These are phyloP conservation scores for Chytriomyces sp. DNA, from an alignment of 192 early-diverging fungal species.

Conservation along the genomic window DNA sequence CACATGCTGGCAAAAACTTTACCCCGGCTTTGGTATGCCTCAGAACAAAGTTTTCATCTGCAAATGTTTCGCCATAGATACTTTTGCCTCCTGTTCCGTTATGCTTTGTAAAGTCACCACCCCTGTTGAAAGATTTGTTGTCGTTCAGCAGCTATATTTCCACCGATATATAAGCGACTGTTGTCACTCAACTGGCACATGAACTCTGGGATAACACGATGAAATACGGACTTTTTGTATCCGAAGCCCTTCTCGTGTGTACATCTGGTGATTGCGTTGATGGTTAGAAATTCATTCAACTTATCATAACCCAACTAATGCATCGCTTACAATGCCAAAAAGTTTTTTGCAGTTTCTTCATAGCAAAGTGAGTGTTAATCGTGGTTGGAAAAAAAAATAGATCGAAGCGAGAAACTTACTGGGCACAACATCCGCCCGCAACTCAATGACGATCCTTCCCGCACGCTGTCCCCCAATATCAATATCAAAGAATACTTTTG, in stretches of 20 bases:
- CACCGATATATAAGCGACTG: background rate
- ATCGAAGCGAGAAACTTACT: conserved; percentile 41
- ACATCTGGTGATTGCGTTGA: conserved; percentile 95
- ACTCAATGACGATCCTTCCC: conserved; percentile 65
- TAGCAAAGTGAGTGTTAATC: background rate
- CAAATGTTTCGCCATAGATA: conserved; percentile 84
- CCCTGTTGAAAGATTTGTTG: conserved; percentile 45
- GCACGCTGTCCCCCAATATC: conserved; percentile 53
- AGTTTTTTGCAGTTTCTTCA: conserved; percentile 84
- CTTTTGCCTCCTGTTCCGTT: conserved; percentile 91
- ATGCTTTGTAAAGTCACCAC: conserved; percentile 83
- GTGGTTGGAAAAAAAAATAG: background rate
- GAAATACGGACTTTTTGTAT: conserved; percentile 78
- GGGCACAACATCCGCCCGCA: conserved; percentile 57
- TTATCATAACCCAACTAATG: background rate
- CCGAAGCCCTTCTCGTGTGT: conserved; percentile 89
- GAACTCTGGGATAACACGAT: conserved; percentile 80
- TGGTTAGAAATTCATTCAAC: conserved; percentile 53
- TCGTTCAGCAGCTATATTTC: background rate
- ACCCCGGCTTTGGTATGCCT: conserved; percentile 58
- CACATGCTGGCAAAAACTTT: conserved; percentile 13
- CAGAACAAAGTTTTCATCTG: conserved; percentile 69
- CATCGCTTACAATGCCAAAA: conserved; percentile 74
- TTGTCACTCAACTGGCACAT: conserved; percentile 48
- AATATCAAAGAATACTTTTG: conserved; percentile 69